phyloP scores from a whole-genome alignment of 768 basidiomycete genomes.

The Mycena amicta region DNA sequence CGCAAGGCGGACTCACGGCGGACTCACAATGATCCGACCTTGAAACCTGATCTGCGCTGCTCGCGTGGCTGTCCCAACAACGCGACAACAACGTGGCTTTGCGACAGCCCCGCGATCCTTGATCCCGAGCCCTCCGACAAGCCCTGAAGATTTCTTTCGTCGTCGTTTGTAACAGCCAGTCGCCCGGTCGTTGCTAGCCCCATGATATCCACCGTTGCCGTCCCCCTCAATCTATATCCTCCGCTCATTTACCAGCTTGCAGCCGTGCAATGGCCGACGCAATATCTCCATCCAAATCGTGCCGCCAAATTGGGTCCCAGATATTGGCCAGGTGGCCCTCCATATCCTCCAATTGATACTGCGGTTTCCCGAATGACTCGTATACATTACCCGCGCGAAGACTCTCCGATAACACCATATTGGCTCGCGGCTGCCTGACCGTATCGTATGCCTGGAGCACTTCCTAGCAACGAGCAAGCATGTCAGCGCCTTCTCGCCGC shows the following conservation, averaged over 20 bases:
- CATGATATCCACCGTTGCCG: background rate
- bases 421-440: constrained; percentile 49
- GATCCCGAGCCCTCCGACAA: background rate
- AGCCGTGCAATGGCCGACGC: constrained; percentile 30
- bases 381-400: constrained; percentile 45
- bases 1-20: no score
- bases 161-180: background rate
- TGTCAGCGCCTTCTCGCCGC: background rate
- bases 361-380: constrained; percentile 39
- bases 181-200: background rate
- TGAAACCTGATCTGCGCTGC: background rate
- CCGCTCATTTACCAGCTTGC: constrained; percentile 11
- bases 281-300: constrained; percentile 47
- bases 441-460: constrained; percentile 49
- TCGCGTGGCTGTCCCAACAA: background rate
- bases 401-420: constrained; percentile 49
- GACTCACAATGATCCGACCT: background rate
- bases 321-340: constrained; percentile 37
- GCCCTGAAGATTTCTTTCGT: background rate
- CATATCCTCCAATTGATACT: constrained; percentile 32
- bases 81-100: background rate
- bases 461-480: constrained; percentile 35
- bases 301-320: constrained; percentile 53
- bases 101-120: background rate
- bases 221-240: background rate